A percentile compares a stretch with the other conserved stretches of the same genome.
Evolutionary conservation across 345 rosid genomes (phyloP).

Genomic region (Lumnitzera littorea): DNA sequence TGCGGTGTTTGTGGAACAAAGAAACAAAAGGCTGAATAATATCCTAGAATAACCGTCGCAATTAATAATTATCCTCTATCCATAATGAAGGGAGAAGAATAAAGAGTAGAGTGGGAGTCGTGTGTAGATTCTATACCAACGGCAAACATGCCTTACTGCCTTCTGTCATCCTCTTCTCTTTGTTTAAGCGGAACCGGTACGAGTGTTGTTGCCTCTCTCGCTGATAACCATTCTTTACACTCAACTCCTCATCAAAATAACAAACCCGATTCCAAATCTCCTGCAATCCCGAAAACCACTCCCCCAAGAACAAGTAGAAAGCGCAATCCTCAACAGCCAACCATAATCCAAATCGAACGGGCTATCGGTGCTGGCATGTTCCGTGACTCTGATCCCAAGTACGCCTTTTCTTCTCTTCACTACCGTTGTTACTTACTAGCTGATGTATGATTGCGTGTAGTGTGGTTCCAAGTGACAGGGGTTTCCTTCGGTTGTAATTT

Average conservation of each 20-base stretch:
- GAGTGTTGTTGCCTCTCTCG: conserved; percentile 1
- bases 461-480: no score
- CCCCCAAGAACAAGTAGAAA: conserved; percentile 5
- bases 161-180: neutral
- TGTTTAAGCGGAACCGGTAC: conserved; percentile 1
- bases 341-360: conserved; percentile 51
- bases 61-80: no score
- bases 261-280: neutral
- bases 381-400: conserved; percentile 58
- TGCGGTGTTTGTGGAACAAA: no score
- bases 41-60: no score
- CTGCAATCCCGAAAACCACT: conserved; percentile 1
- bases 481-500: neutral
- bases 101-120: no score
- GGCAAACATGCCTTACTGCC: no score
- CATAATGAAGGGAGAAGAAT: no score
- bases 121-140: no score
- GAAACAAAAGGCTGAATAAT: no score
- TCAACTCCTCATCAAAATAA: neutral
- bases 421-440: no score
- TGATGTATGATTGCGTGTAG: no score
- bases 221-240: conserved; percentile 7
- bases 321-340: conserved; percentile 22
- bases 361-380: conserved; percentile 81
- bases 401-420: neutral